Conservation (phyloP, 2,329 filamentous ascomycete species). For the Cytospora schulzeri region DNA sequence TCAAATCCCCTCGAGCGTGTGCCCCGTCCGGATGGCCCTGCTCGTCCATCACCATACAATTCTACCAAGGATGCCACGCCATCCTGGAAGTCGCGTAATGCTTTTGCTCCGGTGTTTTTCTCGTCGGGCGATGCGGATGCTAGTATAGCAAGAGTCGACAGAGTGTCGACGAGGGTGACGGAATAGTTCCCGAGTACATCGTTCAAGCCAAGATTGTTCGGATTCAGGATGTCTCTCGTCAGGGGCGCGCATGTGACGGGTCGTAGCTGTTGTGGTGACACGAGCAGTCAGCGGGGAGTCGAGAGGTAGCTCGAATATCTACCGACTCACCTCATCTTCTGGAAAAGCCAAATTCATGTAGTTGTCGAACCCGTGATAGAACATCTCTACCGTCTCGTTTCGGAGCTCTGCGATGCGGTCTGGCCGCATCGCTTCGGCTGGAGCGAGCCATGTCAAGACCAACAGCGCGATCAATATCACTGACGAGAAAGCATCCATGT, state of each 20-base stretch:
- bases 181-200: constrained; percentile 98
- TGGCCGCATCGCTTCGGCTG: constrained; percentile 54
- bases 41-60: constrained; percentile 83
- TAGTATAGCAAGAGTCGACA: constrained; percentile 91
- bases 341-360: constrained; percentile 95
- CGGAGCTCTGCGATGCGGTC: constrained; percentile 58
- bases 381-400: constrained; percentile 72
- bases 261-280: constrained; percentile 59
- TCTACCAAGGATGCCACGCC: constrained; percentile 75
- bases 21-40: constrained; percentile 69
- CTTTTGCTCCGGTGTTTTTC: constrained; percentile 57
- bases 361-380: constrained; percentile 95
- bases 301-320: background rate
- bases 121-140: constrained; percentile 70
- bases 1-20: constrained; percentile 81
- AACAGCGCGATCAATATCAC: constrained; percentile 32
- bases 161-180: constrained; percentile 89
- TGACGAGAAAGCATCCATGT: constrained; percentile 33
- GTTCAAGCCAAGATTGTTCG: constrained; percentile 82
- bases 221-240: constrained; percentile 79
- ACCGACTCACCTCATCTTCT: constrained; percentile 73
- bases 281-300: constrained; percentile 11
- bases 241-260: constrained; percentile 84
- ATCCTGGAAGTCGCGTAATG: constrained; percentile 75
- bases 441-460: constrained; percentile 45